Base-by-base conservation (phyloP, 257 asterid species). In the Paraleonurus japonicus region DNA sequence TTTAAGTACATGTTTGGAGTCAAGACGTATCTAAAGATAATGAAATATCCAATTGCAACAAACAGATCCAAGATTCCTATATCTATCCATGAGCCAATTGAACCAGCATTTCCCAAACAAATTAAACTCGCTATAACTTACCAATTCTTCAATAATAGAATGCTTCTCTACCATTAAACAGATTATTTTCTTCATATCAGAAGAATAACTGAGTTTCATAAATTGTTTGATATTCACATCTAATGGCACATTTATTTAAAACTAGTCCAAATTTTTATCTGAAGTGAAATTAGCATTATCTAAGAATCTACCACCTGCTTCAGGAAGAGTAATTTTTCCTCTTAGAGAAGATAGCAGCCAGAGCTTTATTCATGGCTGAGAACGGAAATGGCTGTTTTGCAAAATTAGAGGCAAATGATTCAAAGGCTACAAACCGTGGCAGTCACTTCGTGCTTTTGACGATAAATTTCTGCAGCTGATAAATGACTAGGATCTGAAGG, bases 381-480 rank as follows among this genome's bases (percentile, higher is more conserved):
- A 68, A 39, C 16, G 9, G 15, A 35, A 41, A n/a, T 60, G 32
- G 43, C 30, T 17, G 17, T 15, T 55, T 17, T 19, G 26, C 51
- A 58, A 7, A 50, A 37, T 16, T 11, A 57, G 54, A 68, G n/a
- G 24, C 58, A 68, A 61, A 19, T 55, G 70, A 30, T 43, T 19
- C 55, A 67, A 50, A n/a, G 37, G 54, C 32, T 76, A 80, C 99
- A 67, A 65, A 95, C 98, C 89, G 96, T 88, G 63, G 95, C 96
- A n/a, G 95, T 71, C 67, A 95, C 96, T 89, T 95, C 99, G 50
- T 95, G 98, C 82, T 88, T 86, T 77, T 87, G 85, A 13, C 97
- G 86, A 78, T 92, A 94, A 75, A 81, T 71, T 13, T 95, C 98
- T 43, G 81, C 88, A 27, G 95, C 81, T 24, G 97, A 88, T 48